These are phyloP conservation scores for Aristolochia contorta DNA, from an alignment of 164 flowering plant genomes.

Conservation along the genomic window DNA sequence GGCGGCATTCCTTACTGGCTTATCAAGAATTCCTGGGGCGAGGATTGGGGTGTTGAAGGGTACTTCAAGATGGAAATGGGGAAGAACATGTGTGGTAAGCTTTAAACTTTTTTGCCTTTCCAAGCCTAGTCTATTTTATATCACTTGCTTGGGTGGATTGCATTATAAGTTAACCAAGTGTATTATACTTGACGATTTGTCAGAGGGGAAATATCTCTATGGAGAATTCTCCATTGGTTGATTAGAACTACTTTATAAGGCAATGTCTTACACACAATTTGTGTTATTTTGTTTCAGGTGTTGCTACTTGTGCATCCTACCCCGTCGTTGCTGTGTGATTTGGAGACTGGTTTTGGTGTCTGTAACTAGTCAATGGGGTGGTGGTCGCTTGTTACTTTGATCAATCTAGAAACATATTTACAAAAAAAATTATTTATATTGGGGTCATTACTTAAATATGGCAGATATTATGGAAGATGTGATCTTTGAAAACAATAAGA, in stretches of 20 bases:
- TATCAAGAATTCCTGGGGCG: slow-evolving; percentile 95
- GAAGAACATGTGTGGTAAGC: slow-evolving; percentile 99
- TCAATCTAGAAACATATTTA: too few relatives aligned
- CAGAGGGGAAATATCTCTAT: too few relatives aligned
- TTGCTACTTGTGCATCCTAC: slow-evolving; percentile 94
- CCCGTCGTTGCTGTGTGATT: slow-evolving; percentile 53
- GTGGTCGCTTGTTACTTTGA: too few relatives aligned
- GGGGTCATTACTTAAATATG: too few relatives aligned
- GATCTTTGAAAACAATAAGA: too few relatives aligned
- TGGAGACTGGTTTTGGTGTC: not conserved
- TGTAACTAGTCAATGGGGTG: not conserved
- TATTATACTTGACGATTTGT: not conserved
- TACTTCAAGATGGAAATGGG: slow-evolving; percentile 98
- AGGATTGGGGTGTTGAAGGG: slow-evolving; percentile 76
- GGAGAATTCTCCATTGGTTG: too few relatives aligned
- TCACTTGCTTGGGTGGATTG: not conserved
- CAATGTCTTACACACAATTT: not conserved
- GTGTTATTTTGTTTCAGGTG: slow-evolving; percentile 41
- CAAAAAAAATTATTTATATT: too few relatives aligned
- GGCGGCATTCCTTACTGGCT: slow-evolving; percentile 87
- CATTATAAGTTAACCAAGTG: not conserved
- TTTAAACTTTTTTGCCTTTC: not conserved
- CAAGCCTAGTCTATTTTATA: not conserved
- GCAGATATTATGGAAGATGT: too few relatives aligned
- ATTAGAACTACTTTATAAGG: not conserved